Percentiles rank a stretch among this genome's conserved stretches.
phyloP scores from a whole-genome alignment of 73 alveolate genomes.

The Stentor roeselii region DNA sequence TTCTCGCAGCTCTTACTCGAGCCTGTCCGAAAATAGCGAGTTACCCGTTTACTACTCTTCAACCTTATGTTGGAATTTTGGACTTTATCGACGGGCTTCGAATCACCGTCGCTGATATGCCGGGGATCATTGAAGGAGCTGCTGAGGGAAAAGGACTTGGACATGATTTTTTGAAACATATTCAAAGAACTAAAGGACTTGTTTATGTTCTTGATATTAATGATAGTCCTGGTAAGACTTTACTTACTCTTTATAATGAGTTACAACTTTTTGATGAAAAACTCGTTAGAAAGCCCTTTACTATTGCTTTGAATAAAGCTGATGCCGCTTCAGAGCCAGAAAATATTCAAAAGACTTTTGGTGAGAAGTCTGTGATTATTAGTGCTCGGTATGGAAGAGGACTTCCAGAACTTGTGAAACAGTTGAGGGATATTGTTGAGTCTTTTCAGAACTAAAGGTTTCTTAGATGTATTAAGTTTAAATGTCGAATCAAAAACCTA shows the following conservation, averaged over 20 bases:
- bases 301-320: constrained; percentile 44
- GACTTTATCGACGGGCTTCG: constrained; percentile 75
- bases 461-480: too few species aligned
- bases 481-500: too few species aligned
- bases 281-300: constrained; percentile 42
- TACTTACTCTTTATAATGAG: constrained; percentile 45
- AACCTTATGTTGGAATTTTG: constrained; percentile 73
- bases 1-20: constrained; percentile 67
- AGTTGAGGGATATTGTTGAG: constrained; percentile 31
- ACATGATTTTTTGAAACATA: constrained; percentile 82
- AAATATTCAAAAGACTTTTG: constrained; percentile 24
- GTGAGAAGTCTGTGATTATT: constrained; percentile 24
- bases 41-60: constrained; percentile 95
- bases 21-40: constrained; percentile 96
- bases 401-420: constrained; percentile 34
- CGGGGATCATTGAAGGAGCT: constrained; percentile 95
- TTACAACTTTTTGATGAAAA: constrained; percentile 34
- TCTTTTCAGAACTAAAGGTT: too few species aligned
- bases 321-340: constrained; percentile 30
- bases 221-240: constrained; percentile 31
- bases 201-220: constrained; percentile 40
- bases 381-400: constrained; percentile 56
- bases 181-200: constrained; percentile 81
- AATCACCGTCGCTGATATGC: constrained; percentile 87
- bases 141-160: constrained; percentile 90